Conservation (phyloP, 805 yeast genomes). For the Geotrichum ghanense region DNA sequence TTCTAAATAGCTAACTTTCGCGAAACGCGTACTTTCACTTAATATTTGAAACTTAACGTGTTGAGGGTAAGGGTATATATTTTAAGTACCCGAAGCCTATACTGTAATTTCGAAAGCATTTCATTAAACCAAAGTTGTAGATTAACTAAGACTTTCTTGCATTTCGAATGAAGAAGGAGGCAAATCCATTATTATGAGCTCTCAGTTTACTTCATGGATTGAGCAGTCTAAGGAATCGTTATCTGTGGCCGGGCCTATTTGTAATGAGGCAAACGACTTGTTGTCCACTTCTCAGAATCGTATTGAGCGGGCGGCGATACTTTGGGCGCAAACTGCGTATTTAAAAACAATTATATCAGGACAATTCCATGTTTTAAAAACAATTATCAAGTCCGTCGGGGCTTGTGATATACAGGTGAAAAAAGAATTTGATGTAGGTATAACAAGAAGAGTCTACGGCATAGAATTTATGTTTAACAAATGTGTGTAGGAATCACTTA, state of each 20-base stretch:
- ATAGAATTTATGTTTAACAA: conserved; percentile 1
- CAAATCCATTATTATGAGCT: neutral
- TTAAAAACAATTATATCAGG: conserved; percentile 34
- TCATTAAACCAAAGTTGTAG: too few species aligned
- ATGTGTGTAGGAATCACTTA: conserved; percentile 14
- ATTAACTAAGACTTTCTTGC: neutral
- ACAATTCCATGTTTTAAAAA: conserved; percentile 35
- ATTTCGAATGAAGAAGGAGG: neutral
- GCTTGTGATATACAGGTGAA: conserved; percentile 7
- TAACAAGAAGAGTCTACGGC: conserved; percentile 3
- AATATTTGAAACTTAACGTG: too few species aligned
- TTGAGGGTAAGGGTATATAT: too few species aligned
- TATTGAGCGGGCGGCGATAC: conserved; percentile 31
- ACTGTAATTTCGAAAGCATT: too few species aligned
- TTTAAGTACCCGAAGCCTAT: too few species aligned
- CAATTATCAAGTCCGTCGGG: conserved; percentile 18
- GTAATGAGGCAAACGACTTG: conserved; percentile 37
- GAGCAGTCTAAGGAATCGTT: conserved; percentile 38
- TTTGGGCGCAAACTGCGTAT: conserved; percentile 34
- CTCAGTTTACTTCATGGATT: conserved; percentile 25
- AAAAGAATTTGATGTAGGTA: conserved; percentile 6
- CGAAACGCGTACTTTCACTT: too few species aligned
- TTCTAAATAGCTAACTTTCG: too few species aligned
- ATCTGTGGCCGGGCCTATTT: conserved; percentile 37
- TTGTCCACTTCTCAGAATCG: conserved; percentile 29